phyloP scores from a whole-genome alignment of 805 yeast species.

The Pichia ethanolica region DNA sequence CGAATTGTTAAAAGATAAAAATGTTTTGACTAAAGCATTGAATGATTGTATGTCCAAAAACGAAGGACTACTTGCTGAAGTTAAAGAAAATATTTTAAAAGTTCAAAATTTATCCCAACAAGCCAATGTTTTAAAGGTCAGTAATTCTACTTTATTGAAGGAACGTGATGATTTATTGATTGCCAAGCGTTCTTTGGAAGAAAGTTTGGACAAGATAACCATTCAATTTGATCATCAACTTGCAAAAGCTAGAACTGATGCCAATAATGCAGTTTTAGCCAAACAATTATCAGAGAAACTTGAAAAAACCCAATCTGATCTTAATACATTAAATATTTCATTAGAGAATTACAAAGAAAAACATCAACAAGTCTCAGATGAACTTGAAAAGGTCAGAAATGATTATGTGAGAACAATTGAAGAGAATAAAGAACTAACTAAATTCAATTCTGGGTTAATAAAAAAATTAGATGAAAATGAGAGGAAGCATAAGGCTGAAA shows the following conservation, averaged over 20 bases:
- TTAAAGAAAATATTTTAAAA: conserved; percentile 39
- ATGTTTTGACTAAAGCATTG: conserved; percentile 33
- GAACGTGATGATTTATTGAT: conserved; percentile 57
- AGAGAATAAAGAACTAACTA: conserved; percentile 59
- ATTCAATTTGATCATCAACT: conserved; percentile 33
- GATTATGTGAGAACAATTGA: conserved; percentile 51
- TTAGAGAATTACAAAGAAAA: conserved; percentile 18
- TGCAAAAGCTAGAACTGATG: conserved; percentile 25
- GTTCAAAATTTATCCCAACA: conserved; percentile 43
- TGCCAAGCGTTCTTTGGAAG: conserved; percentile 42
- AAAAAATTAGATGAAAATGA: conserved; percentile 39
- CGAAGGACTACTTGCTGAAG: conserved; percentile 34
- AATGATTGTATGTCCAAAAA: conserved; percentile 37
- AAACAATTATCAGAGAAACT: conserved; percentile 29
- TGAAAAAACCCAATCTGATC: conserved; percentile 26
- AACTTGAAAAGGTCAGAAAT: conserved; percentile 35
- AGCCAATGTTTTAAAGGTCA: conserved; percentile 46
- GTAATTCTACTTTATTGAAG: conserved; percentile 50
- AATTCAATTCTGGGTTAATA: conserved; percentile 44
- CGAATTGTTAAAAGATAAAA: conserved; percentile 36
- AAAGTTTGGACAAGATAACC: conserved; percentile 34
- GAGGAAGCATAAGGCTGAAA: conserved; percentile 43
- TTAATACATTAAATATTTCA: conserved; percentile 25
- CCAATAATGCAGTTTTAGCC: conserved; percentile 24
- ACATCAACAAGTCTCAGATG: conserved; percentile 16